Conservation (phyloP, 2,329 filamentous ascomycete genomes). For the Bimuria novae-zelandiae region DNA sequence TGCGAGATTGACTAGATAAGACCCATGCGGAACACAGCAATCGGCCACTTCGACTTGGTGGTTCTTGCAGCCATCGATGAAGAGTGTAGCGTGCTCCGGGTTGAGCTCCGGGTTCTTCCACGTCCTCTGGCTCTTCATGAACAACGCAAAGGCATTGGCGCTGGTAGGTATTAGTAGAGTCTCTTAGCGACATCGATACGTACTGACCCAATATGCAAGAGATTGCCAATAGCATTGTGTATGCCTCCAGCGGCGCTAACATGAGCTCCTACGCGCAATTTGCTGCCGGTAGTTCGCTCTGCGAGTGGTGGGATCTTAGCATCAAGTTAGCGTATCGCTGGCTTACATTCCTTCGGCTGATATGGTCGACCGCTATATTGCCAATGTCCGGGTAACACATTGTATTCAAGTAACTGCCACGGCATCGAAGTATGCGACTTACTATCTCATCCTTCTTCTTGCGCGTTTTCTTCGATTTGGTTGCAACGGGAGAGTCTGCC, state of each 20-base stretch:
- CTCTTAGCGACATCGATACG: background rate
- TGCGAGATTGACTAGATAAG: conserved; percentile 94
- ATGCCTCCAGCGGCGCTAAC: conserved; percentile 90
- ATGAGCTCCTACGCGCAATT: conserved; percentile 90
- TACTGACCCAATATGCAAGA: conserved; percentile 69
- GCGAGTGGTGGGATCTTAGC: conserved; percentile 63
- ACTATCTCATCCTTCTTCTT: conserved; percentile 60
- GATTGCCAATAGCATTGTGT: conserved; percentile 82
- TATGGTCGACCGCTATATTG: no score
- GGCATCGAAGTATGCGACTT: background rate
- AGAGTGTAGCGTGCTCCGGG: conserved; percentile 68
- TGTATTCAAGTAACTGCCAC: no score
- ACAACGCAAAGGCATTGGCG: conserved; percentile 90
- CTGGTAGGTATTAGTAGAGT: conserved; percentile 49
- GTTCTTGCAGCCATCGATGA: conserved; percentile 68
- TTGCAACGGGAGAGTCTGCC: conserved; percentile 15
- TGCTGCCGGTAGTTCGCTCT: conserved; percentile 69
- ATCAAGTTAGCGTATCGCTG: background rate
- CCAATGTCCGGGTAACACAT: no score
- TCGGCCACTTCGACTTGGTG: conserved; percentile 72
- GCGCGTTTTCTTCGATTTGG: conserved; percentile 48
- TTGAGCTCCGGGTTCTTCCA: conserved; percentile 84
- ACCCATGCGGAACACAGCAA: conserved; percentile 89
- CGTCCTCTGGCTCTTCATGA: conserved; percentile 95
- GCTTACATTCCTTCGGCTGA: no score